phyloP scores from a whole-genome alignment of 129 eudicot genomes.

The Solidago caesia region DNA sequence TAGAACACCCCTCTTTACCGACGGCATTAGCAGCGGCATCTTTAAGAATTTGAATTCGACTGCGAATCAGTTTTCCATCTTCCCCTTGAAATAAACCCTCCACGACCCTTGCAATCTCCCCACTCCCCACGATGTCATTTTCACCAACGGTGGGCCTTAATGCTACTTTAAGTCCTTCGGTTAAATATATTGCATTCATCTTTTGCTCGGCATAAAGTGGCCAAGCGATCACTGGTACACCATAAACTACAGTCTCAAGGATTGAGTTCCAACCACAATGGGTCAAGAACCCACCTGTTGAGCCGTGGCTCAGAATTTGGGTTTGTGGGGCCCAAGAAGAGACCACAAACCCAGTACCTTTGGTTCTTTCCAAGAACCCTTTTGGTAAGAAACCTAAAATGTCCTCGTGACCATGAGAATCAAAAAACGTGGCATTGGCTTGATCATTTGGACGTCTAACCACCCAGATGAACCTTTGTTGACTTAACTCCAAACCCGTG shows the following conservation, averaged over 20 bases:
- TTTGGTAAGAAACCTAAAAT: slow-evolving; percentile 45
- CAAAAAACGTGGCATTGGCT: slow-evolving; percentile 32
- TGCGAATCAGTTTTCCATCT: slow-evolving; percentile 45
- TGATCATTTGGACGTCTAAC: slow-evolving; percentile 48
- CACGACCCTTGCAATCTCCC: slow-evolving; percentile 38
- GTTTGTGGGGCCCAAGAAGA: slow-evolving; percentile 67
- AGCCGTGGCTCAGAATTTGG: slow-evolving; percentile 37
- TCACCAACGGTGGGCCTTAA: slow-evolving; percentile 34
- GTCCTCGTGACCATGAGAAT: slow-evolving; percentile 12
- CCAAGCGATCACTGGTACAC: slow-evolving; percentile 60
- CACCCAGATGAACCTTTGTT: slow-evolving; percentile 60
- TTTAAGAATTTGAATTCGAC: slow-evolving; percentile 39
- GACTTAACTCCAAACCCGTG: slow-evolving; percentile 59
- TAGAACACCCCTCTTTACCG: slow-evolving; percentile 49
- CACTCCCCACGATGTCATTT: slow-evolving; percentile 44
- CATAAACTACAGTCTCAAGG: slow-evolving; percentile 47
- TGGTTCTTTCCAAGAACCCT: slow-evolving; percentile 54
- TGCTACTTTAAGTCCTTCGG: slow-evolving; percentile 46
- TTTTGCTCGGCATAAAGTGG: slow-evolving; percentile 70
- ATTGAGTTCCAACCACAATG: slow-evolving; percentile 74
- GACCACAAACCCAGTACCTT: slow-evolving; percentile 41
- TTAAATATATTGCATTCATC: slow-evolving; percentile 54
- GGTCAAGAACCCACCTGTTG: slow-evolving; percentile 56
- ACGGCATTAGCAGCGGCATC: slow-evolving; percentile 41
- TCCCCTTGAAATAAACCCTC: slow-evolving; percentile 54